These are phyloP conservation scores for Papiliotrema fonsecae DNA, from an alignment of 1,284 basidiomycete genomes.

Conservation along the genomic window DNA sequence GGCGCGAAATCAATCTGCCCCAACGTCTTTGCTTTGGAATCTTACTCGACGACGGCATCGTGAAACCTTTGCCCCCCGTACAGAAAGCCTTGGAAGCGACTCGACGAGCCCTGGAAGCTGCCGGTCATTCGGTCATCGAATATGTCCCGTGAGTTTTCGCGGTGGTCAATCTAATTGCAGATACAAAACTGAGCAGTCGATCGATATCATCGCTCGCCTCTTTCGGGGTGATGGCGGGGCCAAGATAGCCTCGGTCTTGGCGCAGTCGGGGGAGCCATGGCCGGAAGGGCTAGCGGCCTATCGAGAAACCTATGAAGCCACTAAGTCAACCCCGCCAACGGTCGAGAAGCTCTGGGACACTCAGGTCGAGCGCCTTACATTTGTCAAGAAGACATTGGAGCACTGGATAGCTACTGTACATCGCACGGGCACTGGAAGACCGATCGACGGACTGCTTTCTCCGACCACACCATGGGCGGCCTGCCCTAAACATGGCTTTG, in stretches of 20 bases:
- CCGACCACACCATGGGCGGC: constrained; percentile 29
- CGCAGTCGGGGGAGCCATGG: constrained; percentile 27
- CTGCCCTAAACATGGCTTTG: constrained; percentile 18
- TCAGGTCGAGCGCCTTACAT: constrained; percentile 27
- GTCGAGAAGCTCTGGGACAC: constrained; percentile 32
- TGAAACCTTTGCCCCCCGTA: constrained; percentile 68
- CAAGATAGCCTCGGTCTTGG: constrained; percentile 30
- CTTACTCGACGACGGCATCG: constrained; percentile 55
- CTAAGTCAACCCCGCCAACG: constrained; percentile 6
- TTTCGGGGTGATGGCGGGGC: constrained; percentile 38
- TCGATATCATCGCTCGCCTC: constrained; percentile 23
- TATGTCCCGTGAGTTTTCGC: constrained; percentile 29
- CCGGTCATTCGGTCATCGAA: constrained; percentile 59
- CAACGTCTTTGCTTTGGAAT: constrained; percentile 47
- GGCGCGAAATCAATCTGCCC: constrained; percentile 52
- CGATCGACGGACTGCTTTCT: constrained; percentile 37
- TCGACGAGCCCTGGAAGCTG: constrained; percentile 57
- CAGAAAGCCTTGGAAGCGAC: constrained; percentile 59
- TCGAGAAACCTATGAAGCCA: constrained; percentile 18
- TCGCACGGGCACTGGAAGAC: constrained; percentile 33
- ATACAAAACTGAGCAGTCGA: too few species aligned
- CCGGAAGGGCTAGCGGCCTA: constrained; percentile 23
- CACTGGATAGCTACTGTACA: constrained; percentile 27
- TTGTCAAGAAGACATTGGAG: constrained; percentile 27
- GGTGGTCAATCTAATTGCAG: too few species aligned